Percentiles rank a stretch among this genome's conserved stretches.
phyloP scores from a whole-genome alignment of 805 yeast species.

The Barnettozyma populi region DNA sequence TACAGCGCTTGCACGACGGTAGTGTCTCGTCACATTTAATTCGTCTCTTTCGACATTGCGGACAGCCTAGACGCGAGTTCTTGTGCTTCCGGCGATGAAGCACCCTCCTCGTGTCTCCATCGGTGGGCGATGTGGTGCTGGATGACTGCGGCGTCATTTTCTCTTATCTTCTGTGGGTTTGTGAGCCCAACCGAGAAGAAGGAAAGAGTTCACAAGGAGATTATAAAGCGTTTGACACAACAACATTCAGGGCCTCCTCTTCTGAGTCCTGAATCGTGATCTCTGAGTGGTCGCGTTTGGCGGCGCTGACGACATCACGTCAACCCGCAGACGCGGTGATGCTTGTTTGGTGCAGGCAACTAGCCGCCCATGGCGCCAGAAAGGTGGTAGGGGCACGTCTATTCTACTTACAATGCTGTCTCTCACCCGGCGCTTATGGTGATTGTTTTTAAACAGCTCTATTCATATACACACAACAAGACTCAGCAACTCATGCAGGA shows the following conservation, averaged over 20 bases:
- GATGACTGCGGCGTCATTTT: not conserved
- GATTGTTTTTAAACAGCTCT: no score
- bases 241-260: not conserved
- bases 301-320: not conserved
- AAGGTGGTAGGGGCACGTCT: not conserved
- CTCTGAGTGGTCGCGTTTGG: not conserved
- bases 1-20: slow-evolving; percentile 51
- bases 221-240: no score
- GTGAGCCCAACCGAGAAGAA: not conserved
- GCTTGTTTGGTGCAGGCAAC: not conserved
- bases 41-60: slow-evolving; percentile 52
- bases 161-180: no score
- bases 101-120: slow-evolving; percentile 2
- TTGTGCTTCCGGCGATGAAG: slow-evolving; percentile 47
- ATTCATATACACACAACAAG: not conserved
- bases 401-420: no score
- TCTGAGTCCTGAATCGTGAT: not conserved
- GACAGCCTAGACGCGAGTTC: slow-evolving; percentile 53
- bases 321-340: not conserved
- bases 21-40: slow-evolving; percentile 58
- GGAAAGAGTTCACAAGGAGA: not conserved
- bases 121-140: not conserved
- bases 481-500: not conserved
- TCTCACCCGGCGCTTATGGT: no score
- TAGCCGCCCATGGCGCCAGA: not conserved